A percentile compares a stretch with the other conserved stretches of the same genome.
Conservation (phyloP, 1,284 basidiomycete genomes). For the Leccinum subfulvum region DNA sequence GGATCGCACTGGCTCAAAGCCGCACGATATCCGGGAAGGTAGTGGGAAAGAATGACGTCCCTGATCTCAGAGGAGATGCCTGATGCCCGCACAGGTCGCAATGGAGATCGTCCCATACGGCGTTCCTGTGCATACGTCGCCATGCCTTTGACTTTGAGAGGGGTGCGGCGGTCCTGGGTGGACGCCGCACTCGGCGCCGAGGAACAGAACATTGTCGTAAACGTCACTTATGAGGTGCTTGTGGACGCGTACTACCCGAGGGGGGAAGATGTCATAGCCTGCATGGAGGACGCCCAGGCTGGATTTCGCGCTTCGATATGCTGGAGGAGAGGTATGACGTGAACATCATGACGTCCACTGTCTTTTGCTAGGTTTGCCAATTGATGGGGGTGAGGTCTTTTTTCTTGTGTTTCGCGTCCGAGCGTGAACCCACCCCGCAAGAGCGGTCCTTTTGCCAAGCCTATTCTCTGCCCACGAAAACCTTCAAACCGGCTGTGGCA, state of each 20-base stretch:
- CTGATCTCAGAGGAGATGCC: conserved; percentile 36
- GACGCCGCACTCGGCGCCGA: conserved; percentile 16
- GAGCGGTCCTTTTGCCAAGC: conserved; percentile 19
- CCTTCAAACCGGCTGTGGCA: conserved; percentile 20
- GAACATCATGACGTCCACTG: conserved; percentile 10
- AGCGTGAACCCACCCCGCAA: conserved; percentile 16
- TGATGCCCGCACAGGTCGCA: conserved; percentile 46
- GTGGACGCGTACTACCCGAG: conserved; percentile 11
- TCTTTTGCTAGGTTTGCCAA: conserved; percentile 35
- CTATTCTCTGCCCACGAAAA: not conserved
- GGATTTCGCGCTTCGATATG: conserved; percentile 16
- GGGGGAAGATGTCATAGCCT: conserved; percentile 16
- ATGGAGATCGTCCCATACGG: conserved; percentile 53
- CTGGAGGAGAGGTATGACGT: conserved; percentile 23
- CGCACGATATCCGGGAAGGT: conserved; percentile 55
- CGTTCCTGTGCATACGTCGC: conserved; percentile 29
- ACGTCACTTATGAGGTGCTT: conserved; percentile 25
- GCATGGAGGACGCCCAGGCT: conserved; percentile 31
- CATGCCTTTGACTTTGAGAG: conserved; percentile 23
- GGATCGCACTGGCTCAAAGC: conserved; percentile 35
- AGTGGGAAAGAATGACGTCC: conserved; percentile 56
- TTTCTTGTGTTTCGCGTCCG: not conserved
- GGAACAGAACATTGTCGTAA: not conserved
- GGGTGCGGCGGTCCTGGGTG: conserved; percentile 12
- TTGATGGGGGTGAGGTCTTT: conserved; percentile 28